These are phyloP conservation scores for Lagerstroemia speciosa DNA, from an alignment of 345 rosid species.

Conservation along the genomic window DNA sequence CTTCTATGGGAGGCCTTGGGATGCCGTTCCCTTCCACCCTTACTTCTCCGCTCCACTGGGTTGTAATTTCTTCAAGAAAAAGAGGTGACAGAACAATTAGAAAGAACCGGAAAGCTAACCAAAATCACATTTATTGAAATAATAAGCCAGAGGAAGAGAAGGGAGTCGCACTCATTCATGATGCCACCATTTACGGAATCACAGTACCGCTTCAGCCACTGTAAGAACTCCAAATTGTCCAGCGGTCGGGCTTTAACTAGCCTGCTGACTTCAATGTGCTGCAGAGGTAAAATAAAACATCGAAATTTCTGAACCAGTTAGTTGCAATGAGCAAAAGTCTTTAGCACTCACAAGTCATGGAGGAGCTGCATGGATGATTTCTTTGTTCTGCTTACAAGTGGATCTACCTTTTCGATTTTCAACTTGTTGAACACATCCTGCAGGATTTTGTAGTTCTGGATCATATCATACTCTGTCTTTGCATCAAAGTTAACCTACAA, in stretches of 20 bases:
- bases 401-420: constrained; percentile 72
- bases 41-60: constrained; percentile 78
- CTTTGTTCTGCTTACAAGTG: too few species aligned
- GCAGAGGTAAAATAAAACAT: neutral
- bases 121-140: neutral
- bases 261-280: constrained; percentile 65
- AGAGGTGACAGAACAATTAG: neutral
- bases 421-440: constrained; percentile 91
- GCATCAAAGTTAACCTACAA: constrained; percentile 90
- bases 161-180: constrained; percentile 66
- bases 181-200: constrained; percentile 95
- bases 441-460: constrained; percentile 93
- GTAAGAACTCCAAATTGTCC: constrained; percentile 97
- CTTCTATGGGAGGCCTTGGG: constrained; percentile 41
- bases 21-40: constrained; percentile 57
- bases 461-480: constrained; percentile 90
- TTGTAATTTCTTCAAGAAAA: constrained; percentile 59
- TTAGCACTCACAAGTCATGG: too few species aligned
- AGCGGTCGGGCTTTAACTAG: constrained; percentile 87
- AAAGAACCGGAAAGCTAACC: neutral
- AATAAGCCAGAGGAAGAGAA: neutral
- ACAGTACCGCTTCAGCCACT: constrained; percentile 92
- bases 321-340: too few species aligned
- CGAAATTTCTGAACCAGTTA: too few species aligned
- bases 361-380: too few species aligned